Evolutionary conservation across 176 grass and related monocot species (phyloP).

Genomic region (Phoenix dactylifera): DNA sequence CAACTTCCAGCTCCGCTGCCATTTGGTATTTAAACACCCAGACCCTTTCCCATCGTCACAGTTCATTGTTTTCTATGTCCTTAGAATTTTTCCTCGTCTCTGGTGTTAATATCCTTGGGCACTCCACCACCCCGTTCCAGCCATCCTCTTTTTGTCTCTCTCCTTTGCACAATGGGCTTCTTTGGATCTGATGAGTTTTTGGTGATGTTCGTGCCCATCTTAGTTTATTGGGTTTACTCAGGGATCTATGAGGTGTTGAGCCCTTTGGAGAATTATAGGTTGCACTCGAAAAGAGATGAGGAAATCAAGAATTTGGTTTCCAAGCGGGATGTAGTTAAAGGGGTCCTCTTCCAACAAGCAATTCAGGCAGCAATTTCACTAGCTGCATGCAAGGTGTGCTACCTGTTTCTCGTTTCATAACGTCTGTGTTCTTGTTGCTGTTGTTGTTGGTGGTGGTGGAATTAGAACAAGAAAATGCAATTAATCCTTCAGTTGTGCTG

Average conservation of each 20-base stretch:
- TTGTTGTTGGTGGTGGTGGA: too few relatives aligned
- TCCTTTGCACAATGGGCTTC: constrained; percentile 3
- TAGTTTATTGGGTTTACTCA: constrained; percentile 62
- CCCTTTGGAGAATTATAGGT: constrained; percentile 42
- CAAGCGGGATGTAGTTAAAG: constrained; percentile 43
- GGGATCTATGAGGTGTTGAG: constrained; percentile 54
- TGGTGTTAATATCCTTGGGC: too few relatives aligned
- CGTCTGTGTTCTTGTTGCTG: too few relatives aligned
- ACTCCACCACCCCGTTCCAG: too few relatives aligned
- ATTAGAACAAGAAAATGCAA: too few relatives aligned
- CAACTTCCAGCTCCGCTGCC: too few relatives aligned
- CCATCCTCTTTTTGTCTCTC: constrained; percentile 37
- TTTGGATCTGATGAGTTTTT: constrained; percentile 27
- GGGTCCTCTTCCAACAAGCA: constrained; percentile 69
- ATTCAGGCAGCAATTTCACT: constrained; percentile 51
- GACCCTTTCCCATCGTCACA: too few relatives aligned
- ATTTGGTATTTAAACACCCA: too few relatives aligned
- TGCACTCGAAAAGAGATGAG: constrained; percentile 65
- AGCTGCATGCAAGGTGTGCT: constrained; percentile 32
- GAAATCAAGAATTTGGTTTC: constrained; percentile 58
- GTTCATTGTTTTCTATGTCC: too few relatives aligned
- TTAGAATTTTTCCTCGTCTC: too few relatives aligned
- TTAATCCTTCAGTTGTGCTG: too few relatives aligned
- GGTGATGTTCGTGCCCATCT: constrained; percentile 38
- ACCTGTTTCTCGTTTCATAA: background rate